Conservation (phyloP, 805 yeast species). For the Lipomyces orientalis region DNA sequence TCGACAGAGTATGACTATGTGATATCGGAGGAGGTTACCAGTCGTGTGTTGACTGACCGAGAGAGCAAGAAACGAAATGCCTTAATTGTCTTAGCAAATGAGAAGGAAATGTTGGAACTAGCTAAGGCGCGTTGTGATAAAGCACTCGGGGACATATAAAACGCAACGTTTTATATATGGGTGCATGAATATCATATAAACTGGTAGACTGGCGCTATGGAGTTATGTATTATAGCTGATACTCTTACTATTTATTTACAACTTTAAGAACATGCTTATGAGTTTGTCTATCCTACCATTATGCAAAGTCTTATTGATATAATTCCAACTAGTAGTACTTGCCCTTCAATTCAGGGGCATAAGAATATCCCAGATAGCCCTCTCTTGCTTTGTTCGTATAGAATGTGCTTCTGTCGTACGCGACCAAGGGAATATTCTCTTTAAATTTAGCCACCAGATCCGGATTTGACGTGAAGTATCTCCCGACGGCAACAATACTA, state of each 20-base stretch:
- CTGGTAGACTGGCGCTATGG: background rate
- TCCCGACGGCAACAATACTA: slow-evolving; percentile 52
- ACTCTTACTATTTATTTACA: background rate
- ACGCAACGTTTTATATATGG: background rate
- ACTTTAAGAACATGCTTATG: background rate
- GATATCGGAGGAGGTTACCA: slow-evolving; percentile 11
- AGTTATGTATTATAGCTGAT: background rate
- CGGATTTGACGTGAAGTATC: slow-evolving; percentile 61
- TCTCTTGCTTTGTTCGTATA: slow-evolving; percentile 43
- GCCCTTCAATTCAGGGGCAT: slow-evolving; percentile 26
- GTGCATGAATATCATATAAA: background rate
- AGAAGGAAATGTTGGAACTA: slow-evolving; percentile 30
- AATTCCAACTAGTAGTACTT: slow-evolving; percentile 16
- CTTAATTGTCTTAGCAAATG: slow-evolving; percentile 24
- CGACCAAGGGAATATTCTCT: slow-evolving; percentile 49
- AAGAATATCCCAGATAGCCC: slow-evolving; percentile 31
- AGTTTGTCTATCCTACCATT: background rate
- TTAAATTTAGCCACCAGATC: slow-evolving; percentile 56
- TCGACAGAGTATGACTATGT: slow-evolving; percentile 25
- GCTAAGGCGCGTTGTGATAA: slow-evolving; percentile 21
- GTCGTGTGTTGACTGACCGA: background rate
- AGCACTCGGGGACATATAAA: slow-evolving; percentile 13
- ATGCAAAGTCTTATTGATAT: background rate
- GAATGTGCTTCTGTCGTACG: slow-evolving; percentile 57
- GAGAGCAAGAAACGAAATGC: slow-evolving; percentile 15